Conservation (phyloP, 2,329 filamentous ascomycete species). For the Diaporthe sp. region DNA sequence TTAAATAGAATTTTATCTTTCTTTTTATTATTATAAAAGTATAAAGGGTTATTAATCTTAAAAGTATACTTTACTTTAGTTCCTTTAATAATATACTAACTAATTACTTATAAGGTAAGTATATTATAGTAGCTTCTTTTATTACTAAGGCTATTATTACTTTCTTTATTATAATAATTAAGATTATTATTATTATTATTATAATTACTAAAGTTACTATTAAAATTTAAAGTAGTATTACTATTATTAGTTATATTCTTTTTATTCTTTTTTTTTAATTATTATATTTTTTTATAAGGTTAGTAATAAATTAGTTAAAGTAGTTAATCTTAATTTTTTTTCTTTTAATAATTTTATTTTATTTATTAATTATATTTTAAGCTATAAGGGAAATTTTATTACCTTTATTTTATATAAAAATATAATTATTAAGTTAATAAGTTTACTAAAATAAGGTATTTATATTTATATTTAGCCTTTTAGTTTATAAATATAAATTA, state of each 20-base stretch:
- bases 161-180: background rate
- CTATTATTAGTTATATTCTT: background rate
- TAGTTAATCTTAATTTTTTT: background rate
- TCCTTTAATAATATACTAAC: background rate
- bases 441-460: background rate
- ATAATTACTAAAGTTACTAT: background rate
- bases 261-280: background rate
- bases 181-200: too few species aligned
- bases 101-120: background rate
- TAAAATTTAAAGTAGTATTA: background rate
- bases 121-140: background rate
- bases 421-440: background rate
- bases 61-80: background rate
- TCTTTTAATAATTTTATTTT: background rate
- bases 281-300: background rate
- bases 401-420: background rate
- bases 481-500: background rate
- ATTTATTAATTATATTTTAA: background rate
- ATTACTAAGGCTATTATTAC: too few species aligned
- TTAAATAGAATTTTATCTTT: background rate
- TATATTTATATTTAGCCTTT: background rate
- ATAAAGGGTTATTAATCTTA: background rate
- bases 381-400: background rate
- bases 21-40: background rate
- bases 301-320: background rate